Base-by-base conservation (phyloP, 1,284 basidiomycete species). In the Albatrellus sp. region DNA sequence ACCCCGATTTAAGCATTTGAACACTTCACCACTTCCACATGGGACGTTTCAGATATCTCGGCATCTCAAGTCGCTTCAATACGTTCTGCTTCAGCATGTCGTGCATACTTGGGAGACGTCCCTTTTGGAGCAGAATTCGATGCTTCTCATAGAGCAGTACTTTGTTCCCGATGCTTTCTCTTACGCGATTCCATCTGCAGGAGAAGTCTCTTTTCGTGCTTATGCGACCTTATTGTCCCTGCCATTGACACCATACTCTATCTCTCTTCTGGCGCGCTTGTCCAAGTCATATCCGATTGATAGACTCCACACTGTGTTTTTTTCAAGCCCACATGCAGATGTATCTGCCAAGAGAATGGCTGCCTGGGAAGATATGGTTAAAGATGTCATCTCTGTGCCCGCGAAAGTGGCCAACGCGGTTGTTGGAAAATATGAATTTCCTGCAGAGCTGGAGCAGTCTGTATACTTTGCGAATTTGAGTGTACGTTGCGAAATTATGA, bases 311-410 rank as follows among this genome's bases (percentile, higher is more conserved):
- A 54, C 60, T 14, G 63, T 70, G 14, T 54, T 80, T 2, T 75
- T 73, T 55, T 52, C 54, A 9, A 50, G 43, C 42, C 33, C 37
- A 14, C 19, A 34, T 16, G 7, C 14, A 40, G 31, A 42, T 47
- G 7, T 48, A 57, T 42, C 51, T 52, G 42, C 63, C 62, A 49
- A 57, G 24, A 24, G 60, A 43, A 56, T 58, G 31, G 50, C 72
- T 32, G 51, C 60, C 45, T 90, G 87, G 87, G 80, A 82, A 50
- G 77, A 83, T 50, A 75, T 68, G 51, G 70, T 88, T 16, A 71
- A 70, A n/a, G 69, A 72, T 50, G 47, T 79, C 9, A 61, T 75
- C 37, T 66, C 72, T 9, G 61, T 88, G 4, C 83, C 86, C 24
- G 61, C 62, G 10, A 84, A 75, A 57, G 72, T 83, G 11, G 78